These are phyloP conservation scores for Talaromyces nanjingensis DNA, from an alignment of 495 filamentous ascomycete species.

Conservation along the genomic window DNA sequence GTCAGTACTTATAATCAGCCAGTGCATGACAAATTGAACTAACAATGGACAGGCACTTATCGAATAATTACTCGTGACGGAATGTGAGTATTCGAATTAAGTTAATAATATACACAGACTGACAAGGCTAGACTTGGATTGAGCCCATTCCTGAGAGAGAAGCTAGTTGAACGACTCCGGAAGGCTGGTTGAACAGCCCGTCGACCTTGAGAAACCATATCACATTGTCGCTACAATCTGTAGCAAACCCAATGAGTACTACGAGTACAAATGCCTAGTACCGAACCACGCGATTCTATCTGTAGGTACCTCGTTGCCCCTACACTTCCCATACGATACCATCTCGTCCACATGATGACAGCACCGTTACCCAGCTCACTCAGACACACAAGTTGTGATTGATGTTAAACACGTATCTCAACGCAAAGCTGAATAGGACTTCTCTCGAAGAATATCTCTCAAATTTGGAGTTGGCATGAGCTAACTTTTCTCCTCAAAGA, in stretches of 20 bases:
- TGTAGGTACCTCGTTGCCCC: background rate
- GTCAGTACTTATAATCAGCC: constrained; percentile 27
- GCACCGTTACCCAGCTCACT: constrained; percentile 12
- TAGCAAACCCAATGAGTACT: background rate
- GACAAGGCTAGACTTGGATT: constrained; percentile 38
- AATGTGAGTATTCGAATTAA: constrained; percentile 38
- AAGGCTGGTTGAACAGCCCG: constrained; percentile 11
- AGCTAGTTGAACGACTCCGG: constrained; percentile 42
- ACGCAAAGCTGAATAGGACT: constrained; percentile 6
- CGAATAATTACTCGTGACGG: constrained; percentile 53
- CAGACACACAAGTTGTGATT: constrained; percentile 11
- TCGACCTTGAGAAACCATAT: background rate
- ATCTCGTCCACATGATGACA: constrained; percentile 9
- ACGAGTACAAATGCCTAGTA: background rate
- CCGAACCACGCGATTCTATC: background rate
- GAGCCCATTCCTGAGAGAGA: constrained; percentile 50
- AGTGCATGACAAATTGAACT: constrained; percentile 4
- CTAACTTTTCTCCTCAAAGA: background rate
- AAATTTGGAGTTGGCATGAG: background rate
- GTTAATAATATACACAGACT: background rate
- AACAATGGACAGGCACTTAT: constrained; percentile 36
- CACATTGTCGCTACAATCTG: background rate
- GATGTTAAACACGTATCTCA: constrained; percentile 10
- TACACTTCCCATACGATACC: background rate
- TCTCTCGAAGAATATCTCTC: background rate